Evolutionary conservation across 805 yeast genomes (phyloP), one percentile per base, ranked within the genome.

Genomic region (Hagleromyces aurorensis): DNA sequence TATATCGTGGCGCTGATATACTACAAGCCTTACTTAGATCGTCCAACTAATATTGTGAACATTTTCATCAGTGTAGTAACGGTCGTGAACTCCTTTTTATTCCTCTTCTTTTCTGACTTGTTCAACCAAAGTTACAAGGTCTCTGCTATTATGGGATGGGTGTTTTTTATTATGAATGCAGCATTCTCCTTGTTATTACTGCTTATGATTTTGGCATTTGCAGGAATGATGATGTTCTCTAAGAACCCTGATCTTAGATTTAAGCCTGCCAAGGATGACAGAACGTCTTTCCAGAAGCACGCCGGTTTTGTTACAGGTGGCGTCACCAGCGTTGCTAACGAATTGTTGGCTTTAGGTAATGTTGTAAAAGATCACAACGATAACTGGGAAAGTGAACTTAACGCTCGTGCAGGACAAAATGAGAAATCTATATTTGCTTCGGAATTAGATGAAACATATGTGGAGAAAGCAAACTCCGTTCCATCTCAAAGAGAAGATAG

Each of bases 201-300:
- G 53, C 43, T 86, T 19, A 57, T 78, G 62, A 78, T 83, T 46
- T 65, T 86, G 36, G 75, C 75, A 2, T 76, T 80, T 43, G 69
- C 78, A 33, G 53, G 59, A n/a, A 59, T 75, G 46, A 75, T 82
- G 6, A 38, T 81, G 1, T 65, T 77, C 43, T 76, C 87, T 19
- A 83, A 79, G 63, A 84, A 84, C 53, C 96, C 95, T 16, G 95
- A 84, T 57, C 75, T 86, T 7, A 72, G 91, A 55, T 81, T 81
- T 54, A 83, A 81, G 29, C 91, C 93, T 8, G 93, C 94, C 7
- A 77, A 67, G 47, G 96, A 87, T 59, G 96, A 87, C 56, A 76
- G 96, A 70, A 76, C 85, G 13, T 84, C 95, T 7, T 87, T 87
- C 75, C 91, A 80, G 50, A 67, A 60, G 37, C 46, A 44, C 33